Conservation (phyloP, 2,329 filamentous ascomycete species). For the Aspergillus sp. region DNA sequence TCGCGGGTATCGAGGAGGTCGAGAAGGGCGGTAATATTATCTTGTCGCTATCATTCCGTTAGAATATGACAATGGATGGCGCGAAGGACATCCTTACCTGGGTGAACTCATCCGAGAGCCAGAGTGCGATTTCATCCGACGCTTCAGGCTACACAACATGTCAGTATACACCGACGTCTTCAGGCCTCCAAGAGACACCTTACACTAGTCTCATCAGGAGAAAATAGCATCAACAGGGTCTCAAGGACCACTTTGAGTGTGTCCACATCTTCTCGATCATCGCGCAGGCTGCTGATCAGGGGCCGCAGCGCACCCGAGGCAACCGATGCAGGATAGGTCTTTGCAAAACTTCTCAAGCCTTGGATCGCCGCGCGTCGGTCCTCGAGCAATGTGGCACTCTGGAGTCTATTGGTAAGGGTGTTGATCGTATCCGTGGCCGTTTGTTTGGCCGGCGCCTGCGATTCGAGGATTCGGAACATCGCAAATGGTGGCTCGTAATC, state of each 20-base stretch:
- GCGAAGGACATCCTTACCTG: constrained; percentile 56
- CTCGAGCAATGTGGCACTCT: constrained; percentile 87
- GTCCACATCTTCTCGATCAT: constrained; percentile 91
- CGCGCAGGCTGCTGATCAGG: constrained; percentile 78
- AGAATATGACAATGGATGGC: constrained; percentile 32
- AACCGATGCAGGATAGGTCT: constrained; percentile 92
- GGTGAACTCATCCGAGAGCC: constrained; percentile 97
- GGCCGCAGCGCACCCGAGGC: constrained; percentile 88
- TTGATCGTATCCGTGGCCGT: constrained; percentile 93
- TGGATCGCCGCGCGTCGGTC: constrained; percentile 91
- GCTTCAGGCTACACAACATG: constrained; percentile 68
- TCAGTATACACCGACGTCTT: too few relatives aligned
- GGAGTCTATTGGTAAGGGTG: constrained; percentile 79
- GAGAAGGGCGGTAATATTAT: constrained; percentile 88
- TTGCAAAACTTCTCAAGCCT: constrained; percentile 90
- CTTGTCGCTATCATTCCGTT: constrained; percentile 68
- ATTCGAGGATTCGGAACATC: constrained; percentile 60
- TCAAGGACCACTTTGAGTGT: constrained; percentile 94
- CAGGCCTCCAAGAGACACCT: constrained; percentile 23
- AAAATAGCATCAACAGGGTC: constrained; percentile 91
- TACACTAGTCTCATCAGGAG: constrained; percentile 61
- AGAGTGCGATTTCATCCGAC: constrained; percentile 91
- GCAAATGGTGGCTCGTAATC: constrained; percentile 31
- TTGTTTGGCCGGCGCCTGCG: constrained; percentile 86
- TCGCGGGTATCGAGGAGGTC: constrained; percentile 83